Base-by-base conservation (phyloP, 1,284 basidiomycete genomes). In the Fomitopsis schrenkii region DNA sequence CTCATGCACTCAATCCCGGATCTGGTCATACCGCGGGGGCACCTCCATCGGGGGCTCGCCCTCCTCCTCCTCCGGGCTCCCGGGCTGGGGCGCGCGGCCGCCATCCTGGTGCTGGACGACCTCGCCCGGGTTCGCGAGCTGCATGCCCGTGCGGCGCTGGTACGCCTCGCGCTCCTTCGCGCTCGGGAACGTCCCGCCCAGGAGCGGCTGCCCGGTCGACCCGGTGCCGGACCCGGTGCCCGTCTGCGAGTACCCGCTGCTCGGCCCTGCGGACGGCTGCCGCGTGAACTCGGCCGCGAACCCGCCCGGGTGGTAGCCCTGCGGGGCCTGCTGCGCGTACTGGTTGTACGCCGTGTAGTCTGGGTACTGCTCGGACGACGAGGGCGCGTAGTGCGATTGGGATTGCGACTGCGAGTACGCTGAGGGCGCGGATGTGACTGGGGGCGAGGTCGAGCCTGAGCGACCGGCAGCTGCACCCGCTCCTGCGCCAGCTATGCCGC, bases 11-110 rank as follows among this genome's bases (percentile, higher is more conserved):
- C 35, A 36, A 36, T 36, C 35, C 10, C 35, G 64, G 48, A 76
- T 76, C 30, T 69, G 72, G 57, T 76, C 74, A 57, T 75, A 76
- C 53, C 71, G 68, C 42, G 75, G 75, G 42, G 75, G 75, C 41
- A 76, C 66, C 69, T 76, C 75, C 9, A 59, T 60, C 59, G 67
- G 69, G 58, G 53, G 14, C 33, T 53, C 64, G n/a, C 30, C 35
- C 60, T 66, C 66, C n/a, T 62, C 60, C 48, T 65, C 67, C 58
- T 66, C 66, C 0, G 67, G 35, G 64, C 42, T 62, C 69, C 46
- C 59, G 62, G 57, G 64, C 68, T 28, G 72, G 52, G 42, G 52
- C 33, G 36, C 52, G 57, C 73, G 62, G 1, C 73, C 73, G 1
- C 62, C 73, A 55, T 74, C 73, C 65, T 62, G 56, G 57, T 74